phyloP scores from a whole-genome alignment of 2,329 filamentous ascomycete genomes.

The Hirsutella thompsonii region DNA sequence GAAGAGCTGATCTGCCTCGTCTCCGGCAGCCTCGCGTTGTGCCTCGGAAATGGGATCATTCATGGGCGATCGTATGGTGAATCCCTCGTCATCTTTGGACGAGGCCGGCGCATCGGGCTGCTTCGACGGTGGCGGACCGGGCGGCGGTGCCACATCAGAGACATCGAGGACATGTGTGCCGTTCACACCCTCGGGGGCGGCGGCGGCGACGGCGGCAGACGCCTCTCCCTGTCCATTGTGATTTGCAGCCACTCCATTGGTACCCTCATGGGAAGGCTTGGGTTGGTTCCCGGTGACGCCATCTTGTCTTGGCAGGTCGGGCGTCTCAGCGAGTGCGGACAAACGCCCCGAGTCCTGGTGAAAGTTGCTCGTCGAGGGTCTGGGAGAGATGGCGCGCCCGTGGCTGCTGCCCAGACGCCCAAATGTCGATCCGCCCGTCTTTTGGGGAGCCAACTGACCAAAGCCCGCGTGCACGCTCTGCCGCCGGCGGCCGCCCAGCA shows the following conservation, averaged over 20 bases:
- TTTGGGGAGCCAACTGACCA: constrained; percentile 41
- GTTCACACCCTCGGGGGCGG: constrained; percentile 27
- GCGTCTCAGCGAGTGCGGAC: constrained; percentile 44
- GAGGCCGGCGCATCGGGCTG: constrained; percentile 23
- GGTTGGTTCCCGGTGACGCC: constrained; percentile 9
- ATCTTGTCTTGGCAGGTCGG: constrained; percentile 21
- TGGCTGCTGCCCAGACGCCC: constrained; percentile 54
- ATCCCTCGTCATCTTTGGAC: constrained; percentile 59
- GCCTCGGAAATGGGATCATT: constrained; percentile 60
- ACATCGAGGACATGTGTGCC: constrained; percentile 33
- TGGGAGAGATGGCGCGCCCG: constrained; percentile 40
- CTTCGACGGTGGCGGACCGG: constrained; percentile 36
- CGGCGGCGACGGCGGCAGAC: constrained; percentile 14
- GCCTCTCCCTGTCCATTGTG: constrained; percentile 16
- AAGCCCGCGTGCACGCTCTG: constrained; percentile 55
- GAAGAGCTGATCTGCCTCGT: constrained; percentile 54
- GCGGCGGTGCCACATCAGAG: constrained; percentile 37
- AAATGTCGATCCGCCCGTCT: constrained; percentile 36
- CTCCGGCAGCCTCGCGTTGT: constrained; percentile 45
- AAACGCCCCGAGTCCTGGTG: constrained; percentile 38
- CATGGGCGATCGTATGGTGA: constrained; percentile 52
- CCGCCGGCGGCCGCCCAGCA: constrained; percentile 47
- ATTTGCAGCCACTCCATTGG: constrained; percentile 29
- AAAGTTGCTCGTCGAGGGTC: constrained; percentile 46
- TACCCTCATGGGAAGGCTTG: constrained; percentile 25